These are phyloP conservation scores for Amaranthus cruentus DNA, from an alignment of 148 eudicot genomes.

Conservation along the genomic window DNA sequence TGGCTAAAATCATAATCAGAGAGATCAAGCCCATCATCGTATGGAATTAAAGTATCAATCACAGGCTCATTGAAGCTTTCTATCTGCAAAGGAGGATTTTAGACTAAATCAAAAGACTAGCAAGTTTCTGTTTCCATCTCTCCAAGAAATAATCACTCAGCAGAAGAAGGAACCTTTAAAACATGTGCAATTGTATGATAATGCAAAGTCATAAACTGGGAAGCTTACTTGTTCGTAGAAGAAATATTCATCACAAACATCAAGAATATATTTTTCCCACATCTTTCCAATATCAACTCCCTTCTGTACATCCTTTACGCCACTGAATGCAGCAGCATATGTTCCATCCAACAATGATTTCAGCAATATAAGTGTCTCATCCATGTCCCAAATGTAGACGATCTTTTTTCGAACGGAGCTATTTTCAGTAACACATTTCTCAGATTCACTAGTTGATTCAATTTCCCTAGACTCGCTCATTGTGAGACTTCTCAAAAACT, in stretches of 20 bases:
- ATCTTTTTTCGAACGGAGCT: conserved; percentile 39
- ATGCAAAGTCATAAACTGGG: conserved; percentile 1
- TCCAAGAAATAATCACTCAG: not conserved
- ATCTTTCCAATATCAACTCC: conserved; percentile 69
- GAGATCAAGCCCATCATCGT: conserved; percentile 77
- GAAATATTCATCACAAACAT: conserved; percentile 72
- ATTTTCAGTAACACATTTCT: conserved; percentile 11
- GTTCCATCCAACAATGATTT: conserved; percentile 77
- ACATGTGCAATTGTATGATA: not conserved
- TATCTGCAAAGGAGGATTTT: conserved; percentile 40
- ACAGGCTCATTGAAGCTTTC: conserved; percentile 71
- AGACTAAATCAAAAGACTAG: not conserved
- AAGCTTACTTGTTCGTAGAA: conserved; percentile 74
- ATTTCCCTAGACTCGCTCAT: conserved; percentile 30
- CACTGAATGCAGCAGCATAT: conserved; percentile 62
- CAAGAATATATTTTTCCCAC: conserved; percentile 87
- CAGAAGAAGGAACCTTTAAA: not conserved
- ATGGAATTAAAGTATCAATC: conserved; percentile 49
- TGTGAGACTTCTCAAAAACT: not conserved
- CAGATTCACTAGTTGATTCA: conserved; percentile 12
- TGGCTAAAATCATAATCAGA: conserved; percentile 63
- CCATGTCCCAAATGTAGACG: conserved; percentile 96
- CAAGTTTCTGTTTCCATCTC: not conserved
- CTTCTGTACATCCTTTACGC: conserved; percentile 68
- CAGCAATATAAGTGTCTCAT: conserved; percentile 91